Conservation (phyloP, 805 yeast genomes). For the Lipomyces japonicus region DNA sequence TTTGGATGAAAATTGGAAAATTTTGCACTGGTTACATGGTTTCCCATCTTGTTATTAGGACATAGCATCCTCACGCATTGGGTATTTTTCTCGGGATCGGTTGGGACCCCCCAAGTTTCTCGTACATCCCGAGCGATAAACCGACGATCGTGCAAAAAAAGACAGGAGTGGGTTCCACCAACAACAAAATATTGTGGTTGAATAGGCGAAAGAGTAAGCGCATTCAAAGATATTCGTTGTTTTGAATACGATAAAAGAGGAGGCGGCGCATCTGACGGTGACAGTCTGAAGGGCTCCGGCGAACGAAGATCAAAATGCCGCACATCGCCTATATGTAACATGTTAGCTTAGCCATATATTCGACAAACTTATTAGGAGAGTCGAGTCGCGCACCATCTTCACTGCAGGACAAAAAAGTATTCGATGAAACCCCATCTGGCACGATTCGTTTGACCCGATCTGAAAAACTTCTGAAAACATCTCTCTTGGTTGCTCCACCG, state of each 20-base stretch:
- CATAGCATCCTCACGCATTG: constrained; percentile 27
- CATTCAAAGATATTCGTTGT: constrained; percentile 13
- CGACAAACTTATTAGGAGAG: too few species aligned
- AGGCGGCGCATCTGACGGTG: constrained; percentile 6
- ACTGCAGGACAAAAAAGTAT: constrained; percentile 22
- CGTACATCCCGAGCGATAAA: constrained; percentile 13
- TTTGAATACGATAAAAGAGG: constrained; percentile 20
- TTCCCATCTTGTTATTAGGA: constrained; percentile 7
- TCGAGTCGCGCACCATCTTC: constrained; percentile 26
- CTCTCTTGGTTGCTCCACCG: constrained; percentile 9
- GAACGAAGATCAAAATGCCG: constrained; percentile 27
- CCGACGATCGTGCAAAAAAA: constrained; percentile 28
- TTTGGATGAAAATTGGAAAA: constrained; percentile 22
- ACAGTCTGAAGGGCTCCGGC: constrained; percentile 8
- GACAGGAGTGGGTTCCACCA: constrained; percentile 25
- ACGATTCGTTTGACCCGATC: constrained; percentile 27
- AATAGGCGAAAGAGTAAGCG: constrained; percentile 21
- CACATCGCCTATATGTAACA: constrained; percentile 10
- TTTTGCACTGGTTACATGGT: constrained; percentile 23
- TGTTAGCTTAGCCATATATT: neutral
- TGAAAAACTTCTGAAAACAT: constrained; percentile 5
- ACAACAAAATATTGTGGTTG: constrained; percentile 28
- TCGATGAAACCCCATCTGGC: constrained; percentile 23
- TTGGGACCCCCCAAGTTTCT: constrained; percentile 14
- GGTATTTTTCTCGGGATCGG: constrained; percentile 8